A percentile compares a stretch with the other conserved stretches of the same genome.
Evolutionary conservation across 805 yeast species (phyloP).

Genomic region (Zygotorulaspora sp.): DNA sequence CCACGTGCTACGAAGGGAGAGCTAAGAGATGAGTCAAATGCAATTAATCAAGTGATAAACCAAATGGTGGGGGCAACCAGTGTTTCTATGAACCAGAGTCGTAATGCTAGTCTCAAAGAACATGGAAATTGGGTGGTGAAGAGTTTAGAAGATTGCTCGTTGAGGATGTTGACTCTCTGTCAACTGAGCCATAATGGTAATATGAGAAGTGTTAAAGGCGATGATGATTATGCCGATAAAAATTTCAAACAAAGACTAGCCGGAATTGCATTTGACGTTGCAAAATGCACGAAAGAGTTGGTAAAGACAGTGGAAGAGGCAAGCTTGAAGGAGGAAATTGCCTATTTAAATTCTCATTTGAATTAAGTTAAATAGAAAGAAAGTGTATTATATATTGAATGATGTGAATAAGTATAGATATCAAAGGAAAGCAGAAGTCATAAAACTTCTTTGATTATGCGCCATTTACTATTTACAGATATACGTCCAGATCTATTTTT

Average conservation of each 20-base stretch:
- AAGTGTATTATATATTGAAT: constrained; percentile 1
- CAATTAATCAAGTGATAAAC: constrained; percentile 71
- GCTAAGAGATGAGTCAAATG: constrained; percentile 64
- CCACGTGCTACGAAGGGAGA: constrained; percentile 74
- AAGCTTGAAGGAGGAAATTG: constrained; percentile 79
- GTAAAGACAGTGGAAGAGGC: constrained; percentile 96
- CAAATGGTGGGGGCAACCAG: constrained; percentile 90
- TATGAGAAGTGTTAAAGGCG: constrained; percentile 36
- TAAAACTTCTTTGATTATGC: background rate
- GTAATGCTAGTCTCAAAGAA: constrained; percentile 78
- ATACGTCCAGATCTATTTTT: constrained; percentile 3
- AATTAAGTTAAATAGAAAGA: constrained; percentile 5
- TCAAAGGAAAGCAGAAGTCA: too few species aligned
- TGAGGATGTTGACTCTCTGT: constrained; percentile 74
- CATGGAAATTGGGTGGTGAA: constrained; percentile 91
- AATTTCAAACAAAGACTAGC: constrained; percentile 91
- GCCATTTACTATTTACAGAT: constrained; percentile 8
- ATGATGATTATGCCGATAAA: constrained; percentile 72
- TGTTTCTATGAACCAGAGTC: constrained; percentile 80
- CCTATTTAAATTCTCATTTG: constrained; percentile 66
- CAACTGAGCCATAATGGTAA: constrained; percentile 34
- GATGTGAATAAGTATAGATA: background rate
- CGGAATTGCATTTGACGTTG: constrained; percentile 93
- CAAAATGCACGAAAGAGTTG: constrained; percentile 91
- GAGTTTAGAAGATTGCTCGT: constrained; percentile 77